A percentile compares a stretch with the other conserved stretches of the same genome.
Evolutionary conservation across 2,329 filamentous ascomycete genomes (phyloP).

Genomic region (Pseudogymnoascus sp.): DNA sequence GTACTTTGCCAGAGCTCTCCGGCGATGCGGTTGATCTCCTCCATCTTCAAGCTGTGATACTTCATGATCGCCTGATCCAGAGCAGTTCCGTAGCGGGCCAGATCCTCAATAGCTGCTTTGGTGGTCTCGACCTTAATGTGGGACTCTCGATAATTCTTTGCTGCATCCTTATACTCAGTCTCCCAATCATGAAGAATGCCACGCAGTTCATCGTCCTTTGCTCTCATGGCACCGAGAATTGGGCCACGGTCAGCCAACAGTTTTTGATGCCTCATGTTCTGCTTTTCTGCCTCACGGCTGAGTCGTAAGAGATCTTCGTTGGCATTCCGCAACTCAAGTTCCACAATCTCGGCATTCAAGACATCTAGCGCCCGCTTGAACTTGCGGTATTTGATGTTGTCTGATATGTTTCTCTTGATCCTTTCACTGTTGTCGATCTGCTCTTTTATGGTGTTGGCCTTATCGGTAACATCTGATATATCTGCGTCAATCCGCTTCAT

Average conservation of each 20-base stretch:
- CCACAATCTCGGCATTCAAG: conserved; percentile 62
- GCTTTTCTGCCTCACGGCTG: conserved; percentile 58
- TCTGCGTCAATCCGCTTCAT: conserved; percentile 63
- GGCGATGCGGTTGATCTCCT: conserved; percentile 91
- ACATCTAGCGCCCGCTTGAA: conserved; percentile 62
- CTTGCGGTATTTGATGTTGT: conserved; percentile 83
- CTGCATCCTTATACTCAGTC: conserved; percentile 78
- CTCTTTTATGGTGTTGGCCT: conserved; percentile 71
- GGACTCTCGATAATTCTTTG: conserved; percentile 72
- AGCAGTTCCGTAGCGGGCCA: conserved; percentile 73
- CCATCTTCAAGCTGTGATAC: conserved; percentile 95
- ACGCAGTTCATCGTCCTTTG: conserved; percentile 74
- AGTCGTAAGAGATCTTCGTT: conserved; percentile 75
- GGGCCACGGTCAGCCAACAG: conserved; percentile 67
- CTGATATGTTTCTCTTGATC: conserved; percentile 77
- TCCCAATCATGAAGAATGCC: conserved; percentile 74
- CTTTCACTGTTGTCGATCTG: conserved; percentile 73
- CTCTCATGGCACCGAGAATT: conserved; percentile 71
- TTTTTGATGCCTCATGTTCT: conserved; percentile 62
- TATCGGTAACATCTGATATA: conserved; percentile 57
- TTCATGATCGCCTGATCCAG: conserved; percentile 97
- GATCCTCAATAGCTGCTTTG: conserved; percentile 85
- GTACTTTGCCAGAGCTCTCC: conserved; percentile 96
- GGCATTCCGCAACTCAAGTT: conserved; percentile 72
- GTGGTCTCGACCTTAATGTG: conserved; percentile 89